Evolutionary conservation across 2,329 filamentous ascomycete species (phyloP).

Genomic region (Tetracladium maxilliforme): DNA sequence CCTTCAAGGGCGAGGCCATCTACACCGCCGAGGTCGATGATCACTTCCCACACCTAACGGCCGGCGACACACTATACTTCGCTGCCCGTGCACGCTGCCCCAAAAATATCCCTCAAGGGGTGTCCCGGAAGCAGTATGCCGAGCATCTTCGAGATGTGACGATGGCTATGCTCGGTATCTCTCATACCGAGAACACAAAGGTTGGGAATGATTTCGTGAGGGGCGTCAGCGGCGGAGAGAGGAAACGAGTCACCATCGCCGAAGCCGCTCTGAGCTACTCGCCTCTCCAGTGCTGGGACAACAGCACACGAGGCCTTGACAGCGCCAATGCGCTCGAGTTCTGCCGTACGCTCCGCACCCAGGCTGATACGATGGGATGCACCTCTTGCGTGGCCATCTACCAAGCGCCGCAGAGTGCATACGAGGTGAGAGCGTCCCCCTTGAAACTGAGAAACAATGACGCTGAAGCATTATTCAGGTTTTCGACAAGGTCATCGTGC

Average conservation of each 20-base stretch:
- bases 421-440: slow-evolving; percentile 42
- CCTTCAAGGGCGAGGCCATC: slow-evolving; percentile 73
- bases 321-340: slow-evolving; percentile 66
- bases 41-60: slow-evolving; percentile 63
- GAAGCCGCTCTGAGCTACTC: slow-evolving; percentile 44
- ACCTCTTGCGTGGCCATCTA: slow-evolving; percentile 56
- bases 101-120: slow-evolving; percentile 41
- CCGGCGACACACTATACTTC: slow-evolving; percentile 68
- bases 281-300: slow-evolving; percentile 54
- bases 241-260: slow-evolving; percentile 50
- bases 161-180: slow-evolving; percentile 64
- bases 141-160: slow-evolving; percentile 54
- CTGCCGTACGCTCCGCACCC: slow-evolving; percentile 52
- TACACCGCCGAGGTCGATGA: slow-evolving; percentile 78
- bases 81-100: slow-evolving; percentile 58
- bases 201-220: slow-evolving; percentile 61
- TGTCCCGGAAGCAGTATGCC: slow-evolving; percentile 37
- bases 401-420: slow-evolving; percentile 53
- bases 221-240: slow-evolving; percentile 59
- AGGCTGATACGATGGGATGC: slow-evolving; percentile 48
- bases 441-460: too few relatives aligned
- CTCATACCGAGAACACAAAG: slow-evolving; percentile 56
- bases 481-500: slow-evolving; percentile 53
- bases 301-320: slow-evolving; percentile 60
- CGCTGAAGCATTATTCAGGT: slow-evolving; percentile 49